A percentile compares a stretch with the other conserved stretches of the same genome.
Conservation (phyloP, 176 grass and related monocot genomes). For the Avena atlantica region DNA sequence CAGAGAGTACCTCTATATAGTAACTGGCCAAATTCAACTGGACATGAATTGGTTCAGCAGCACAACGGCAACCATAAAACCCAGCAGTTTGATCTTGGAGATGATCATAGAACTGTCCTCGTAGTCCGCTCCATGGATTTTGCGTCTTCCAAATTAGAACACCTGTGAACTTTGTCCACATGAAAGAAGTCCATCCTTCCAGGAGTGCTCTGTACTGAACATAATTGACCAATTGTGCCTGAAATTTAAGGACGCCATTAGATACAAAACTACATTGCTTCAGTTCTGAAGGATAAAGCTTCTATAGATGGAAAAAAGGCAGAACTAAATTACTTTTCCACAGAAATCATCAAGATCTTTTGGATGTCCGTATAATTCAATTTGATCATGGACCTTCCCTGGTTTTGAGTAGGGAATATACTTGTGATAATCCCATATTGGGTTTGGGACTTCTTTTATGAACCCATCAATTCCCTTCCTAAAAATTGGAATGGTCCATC, state of each 20-base stretch:
- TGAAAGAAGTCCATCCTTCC: conserved; percentile 97
- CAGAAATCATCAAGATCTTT: conserved; percentile 90
- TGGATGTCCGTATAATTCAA: conserved; percentile 73
- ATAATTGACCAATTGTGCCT: conserved; percentile 95
- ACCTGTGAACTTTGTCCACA: conserved; percentile 98
- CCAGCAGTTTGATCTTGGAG: conserved; percentile 94
- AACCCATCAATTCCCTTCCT: conserved; percentile 72
- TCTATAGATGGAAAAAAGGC: conserved; percentile 9
- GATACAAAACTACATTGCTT: conserved; percentile 33
- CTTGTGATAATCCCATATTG: conserved; percentile 98
- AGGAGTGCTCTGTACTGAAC: conserved; percentile 94
- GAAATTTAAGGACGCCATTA: conserved; percentile 45
- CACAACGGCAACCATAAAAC: conserved; percentile 89
- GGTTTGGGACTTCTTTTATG: conserved; percentile 81
- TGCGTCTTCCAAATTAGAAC: conserved; percentile 98
- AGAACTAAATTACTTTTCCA: conserved; percentile 67
- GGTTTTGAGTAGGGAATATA: conserved; percentile 98
- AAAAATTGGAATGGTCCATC: conserved; percentile 85
- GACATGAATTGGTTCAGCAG: conserved; percentile 84
- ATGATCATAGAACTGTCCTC: conserved; percentile 98
- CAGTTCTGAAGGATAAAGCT: conserved; percentile 22
- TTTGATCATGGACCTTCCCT: conserved; percentile 91
- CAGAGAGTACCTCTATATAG: conserved; percentile 76
- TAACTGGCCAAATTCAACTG: conserved; percentile 88
- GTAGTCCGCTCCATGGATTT: conserved; percentile 94